These are phyloP conservation scores for Suhomyces wounanorum DNA, from an alignment of 1,139 yeast species.

Conservation along the genomic window DNA sequence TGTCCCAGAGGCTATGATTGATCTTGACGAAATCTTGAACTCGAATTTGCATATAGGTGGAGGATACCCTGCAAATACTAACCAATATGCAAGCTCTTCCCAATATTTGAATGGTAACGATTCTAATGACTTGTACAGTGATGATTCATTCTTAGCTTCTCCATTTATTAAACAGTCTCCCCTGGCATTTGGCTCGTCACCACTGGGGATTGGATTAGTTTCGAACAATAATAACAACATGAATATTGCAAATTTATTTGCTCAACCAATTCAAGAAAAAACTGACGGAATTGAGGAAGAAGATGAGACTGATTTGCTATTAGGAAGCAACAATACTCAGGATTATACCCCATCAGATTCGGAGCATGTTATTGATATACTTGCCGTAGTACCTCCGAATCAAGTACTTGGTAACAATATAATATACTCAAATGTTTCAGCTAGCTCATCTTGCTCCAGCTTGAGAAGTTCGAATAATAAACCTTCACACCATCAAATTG, in stretches of 20 bases:
- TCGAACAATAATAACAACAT: not conserved
- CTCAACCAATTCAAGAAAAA: slow-evolving; percentile 37
- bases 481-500: slow-evolving; percentile 25
- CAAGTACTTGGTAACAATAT: slow-evolving; percentile 19
- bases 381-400: slow-evolving; percentile 27
- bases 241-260: slow-evolving; percentile 19
- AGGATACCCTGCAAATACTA: slow-evolving; percentile 13
- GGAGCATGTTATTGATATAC: slow-evolving; percentile 17
- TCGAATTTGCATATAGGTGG: slow-evolving; percentile 37
- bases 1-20: slow-evolving; percentile 64
- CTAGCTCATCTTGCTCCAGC: slow-evolving; percentile 41
- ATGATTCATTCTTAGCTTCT: slow-evolving; percentile 38
- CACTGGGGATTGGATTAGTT: not conserved
- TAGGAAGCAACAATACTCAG: slow-evolving; percentile 23
- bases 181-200: slow-evolving; percentile 18
- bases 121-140: slow-evolving; percentile 34
- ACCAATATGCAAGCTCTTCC: slow-evolving; percentile 10
- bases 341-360: slow-evolving; percentile 8
- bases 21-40: slow-evolving; percentile 59
- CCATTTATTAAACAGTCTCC: slow-evolving; percentile 33
- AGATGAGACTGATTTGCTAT: slow-evolving; percentile 12
- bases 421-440: slow-evolving; percentile 33
- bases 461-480: slow-evolving; percentile 23
- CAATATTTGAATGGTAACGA: slow-evolving; percentile 49
- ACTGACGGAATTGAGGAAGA: slow-evolving; percentile 29